A percentile compares a stretch with the other conserved stretches of the same genome.
Evolutionary conservation across 2,329 filamentous ascomycete genomes (phyloP).

Genomic region (Phoma herbarum): DNA sequence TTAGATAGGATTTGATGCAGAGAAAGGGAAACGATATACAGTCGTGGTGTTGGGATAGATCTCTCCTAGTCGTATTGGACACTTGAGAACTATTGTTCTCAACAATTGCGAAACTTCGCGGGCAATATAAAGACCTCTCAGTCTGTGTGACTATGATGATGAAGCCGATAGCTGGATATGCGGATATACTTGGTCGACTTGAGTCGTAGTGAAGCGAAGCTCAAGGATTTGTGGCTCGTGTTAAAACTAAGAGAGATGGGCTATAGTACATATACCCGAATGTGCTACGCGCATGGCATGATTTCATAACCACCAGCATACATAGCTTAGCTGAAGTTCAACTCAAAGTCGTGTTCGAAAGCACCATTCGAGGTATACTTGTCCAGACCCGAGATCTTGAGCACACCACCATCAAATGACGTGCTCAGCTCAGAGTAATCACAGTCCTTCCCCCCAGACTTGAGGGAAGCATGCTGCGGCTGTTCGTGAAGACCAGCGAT

Average conservation of each 20-base stretch:
- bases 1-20: not conserved
- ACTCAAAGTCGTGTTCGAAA: constrained; percentile 63
- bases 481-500: constrained; percentile 47
- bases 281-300: not conserved
- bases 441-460: constrained; percentile 12
- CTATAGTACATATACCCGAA: too few species aligned
- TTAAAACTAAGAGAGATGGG: too few species aligned
- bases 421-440: constrained; percentile 2
- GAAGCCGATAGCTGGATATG: too few species aligned
- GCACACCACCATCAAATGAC: constrained; percentile 45
- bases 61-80: too few species aligned
- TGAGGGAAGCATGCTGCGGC: constrained; percentile 35
- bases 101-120: too few species aligned
- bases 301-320: not conserved
- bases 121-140: too few species aligned
- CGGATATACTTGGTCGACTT: too few species aligned
- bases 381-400: constrained; percentile 61
- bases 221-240: too few species aligned
- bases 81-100: too few species aligned
- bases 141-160: too few species aligned
- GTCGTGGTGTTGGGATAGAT: not conserved
- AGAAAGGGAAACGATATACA: not conserved
- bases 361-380: constrained; percentile 59
- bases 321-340: constrained; percentile 37
- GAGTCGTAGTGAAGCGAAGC: too few species aligned